Conservation (phyloP, 306 rosid species). For the Acacia confusa region DNA sequence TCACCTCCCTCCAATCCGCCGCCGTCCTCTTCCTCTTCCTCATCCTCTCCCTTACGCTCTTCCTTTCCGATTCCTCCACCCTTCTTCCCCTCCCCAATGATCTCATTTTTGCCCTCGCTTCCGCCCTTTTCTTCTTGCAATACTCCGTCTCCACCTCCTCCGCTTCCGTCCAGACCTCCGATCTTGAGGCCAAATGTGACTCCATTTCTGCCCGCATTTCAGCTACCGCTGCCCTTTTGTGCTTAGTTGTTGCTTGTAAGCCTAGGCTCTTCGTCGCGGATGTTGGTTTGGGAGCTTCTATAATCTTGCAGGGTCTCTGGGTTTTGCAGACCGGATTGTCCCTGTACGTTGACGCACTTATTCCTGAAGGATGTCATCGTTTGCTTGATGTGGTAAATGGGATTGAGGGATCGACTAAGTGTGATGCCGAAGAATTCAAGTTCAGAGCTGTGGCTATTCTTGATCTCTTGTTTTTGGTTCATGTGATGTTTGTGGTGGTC, state of each 20-base stretch:
- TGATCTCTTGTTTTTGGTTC: conserved; percentile 70
- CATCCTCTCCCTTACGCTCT: conserved; percentile 59
- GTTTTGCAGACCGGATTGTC: conserved; percentile 78
- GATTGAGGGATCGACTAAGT: conserved; percentile 81
- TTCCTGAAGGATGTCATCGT: conserved; percentile 90
- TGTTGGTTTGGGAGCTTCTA: conserved; percentile 48
- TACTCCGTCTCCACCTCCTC: conserved; percentile 49
- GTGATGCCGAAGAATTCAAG: conserved; percentile 75
- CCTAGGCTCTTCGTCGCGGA: conserved; percentile 83
- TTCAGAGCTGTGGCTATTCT: conserved; percentile 77
- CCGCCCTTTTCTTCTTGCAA: conserved; percentile 71
- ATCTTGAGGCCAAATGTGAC: conserved; percentile 78
- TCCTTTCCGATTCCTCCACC: conserved; percentile 59
- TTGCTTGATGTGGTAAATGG: conserved; percentile 75
- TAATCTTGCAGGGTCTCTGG: conserved; percentile 85
- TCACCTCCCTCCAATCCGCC: conserved; percentile 78
- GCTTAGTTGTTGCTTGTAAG: conserved; percentile 52
- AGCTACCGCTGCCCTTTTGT: conserved; percentile 49
- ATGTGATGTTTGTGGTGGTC: conserved; percentile 62
- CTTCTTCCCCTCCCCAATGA: conserved; percentile 64
- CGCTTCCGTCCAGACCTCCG: conserved; percentile 70
- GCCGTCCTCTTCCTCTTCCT: conserved; percentile 69
- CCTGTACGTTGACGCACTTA: conserved; percentile 82
- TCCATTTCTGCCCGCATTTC: conserved; percentile 59
- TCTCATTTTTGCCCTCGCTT: conserved; percentile 64